These are phyloP conservation scores for Russula sp. DNA, from an alignment of 768 basidiomycete genomes.

Conservation along the genomic window DNA sequence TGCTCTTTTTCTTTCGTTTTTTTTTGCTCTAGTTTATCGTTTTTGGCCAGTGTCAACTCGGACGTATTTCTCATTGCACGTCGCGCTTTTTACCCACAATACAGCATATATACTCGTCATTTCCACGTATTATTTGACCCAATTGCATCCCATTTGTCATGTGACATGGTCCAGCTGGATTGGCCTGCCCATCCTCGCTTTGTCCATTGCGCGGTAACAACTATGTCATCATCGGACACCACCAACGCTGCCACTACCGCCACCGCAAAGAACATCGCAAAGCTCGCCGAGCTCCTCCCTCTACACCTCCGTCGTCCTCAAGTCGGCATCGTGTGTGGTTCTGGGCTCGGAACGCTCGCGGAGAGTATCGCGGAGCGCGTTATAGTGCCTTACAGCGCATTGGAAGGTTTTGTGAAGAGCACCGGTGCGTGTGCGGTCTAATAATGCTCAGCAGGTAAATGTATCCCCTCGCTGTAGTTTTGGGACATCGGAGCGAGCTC, in stretches of 20 bases:
- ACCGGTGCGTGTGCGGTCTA: slow-evolving; percentile 45
- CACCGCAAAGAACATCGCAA: slow-evolving; percentile 27
- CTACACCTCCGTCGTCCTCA: slow-evolving; percentile 45
- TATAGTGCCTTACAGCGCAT: slow-evolving; percentile 53
- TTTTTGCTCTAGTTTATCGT: slow-evolving; percentile 2
- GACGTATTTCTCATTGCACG: slow-evolving; percentile 8
- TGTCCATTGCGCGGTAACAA: no score
- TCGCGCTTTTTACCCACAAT: slow-evolving; percentile 2
- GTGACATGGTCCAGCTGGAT: neutral
- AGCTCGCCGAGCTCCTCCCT: slow-evolving; percentile 27
- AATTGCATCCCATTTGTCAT: neutral
- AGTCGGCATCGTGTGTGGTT: slow-evolving; percentile 83
- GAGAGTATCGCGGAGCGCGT: slow-evolving; percentile 48
- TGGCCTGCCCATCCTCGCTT: no score
- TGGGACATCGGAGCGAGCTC: slow-evolving; percentile 72
- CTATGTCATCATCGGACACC: neutral
- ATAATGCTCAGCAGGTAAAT: no score
- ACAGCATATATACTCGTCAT: slow-evolving; percentile 8
- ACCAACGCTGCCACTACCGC: no score
- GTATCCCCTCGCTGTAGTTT: no score
- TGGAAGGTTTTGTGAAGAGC: slow-evolving; percentile 70
- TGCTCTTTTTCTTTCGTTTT: neutral
- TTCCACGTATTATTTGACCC: slow-evolving; percentile 1
- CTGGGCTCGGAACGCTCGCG: slow-evolving; percentile 72
- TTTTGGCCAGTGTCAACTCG: neutral